A percentile compares a stretch with the other conserved stretches of the same genome.
Evolutionary conservation across 2,329 filamentous ascomycete species (phyloP).

Genomic region (Cladosporium sphaerospermum): DNA sequence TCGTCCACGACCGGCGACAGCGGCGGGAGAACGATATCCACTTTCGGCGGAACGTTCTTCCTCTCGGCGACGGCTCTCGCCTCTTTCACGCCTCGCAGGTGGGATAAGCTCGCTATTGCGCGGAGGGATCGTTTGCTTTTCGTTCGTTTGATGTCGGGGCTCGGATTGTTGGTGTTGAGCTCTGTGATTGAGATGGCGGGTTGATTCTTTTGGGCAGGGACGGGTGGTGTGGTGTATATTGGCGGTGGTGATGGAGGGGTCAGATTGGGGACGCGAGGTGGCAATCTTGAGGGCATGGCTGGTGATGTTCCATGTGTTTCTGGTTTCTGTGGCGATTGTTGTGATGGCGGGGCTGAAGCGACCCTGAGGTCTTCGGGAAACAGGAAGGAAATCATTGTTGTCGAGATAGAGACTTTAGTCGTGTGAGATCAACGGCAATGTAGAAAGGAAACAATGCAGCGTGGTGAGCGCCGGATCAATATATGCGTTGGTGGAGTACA

Average conservation of each 20-base stretch:
- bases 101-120: not conserved
- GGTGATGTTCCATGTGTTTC: not conserved
- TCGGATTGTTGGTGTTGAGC: not conserved
- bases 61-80: not conserved
- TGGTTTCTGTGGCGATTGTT: not conserved
- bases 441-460: not conserved
- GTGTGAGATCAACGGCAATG: not conserved
- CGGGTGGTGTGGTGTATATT: not conserved
- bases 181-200: not conserved
- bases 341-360: not conserved
- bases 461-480: not conserved
- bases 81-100: not conserved
- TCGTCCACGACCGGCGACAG: constrained; percentile 6
- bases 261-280: not conserved
- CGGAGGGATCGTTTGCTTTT: not conserved
- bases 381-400: constrained; percentile 1
- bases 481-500: not conserved
- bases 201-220: not conserved
- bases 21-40: not conserved
- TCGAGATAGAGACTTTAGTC: not conserved
- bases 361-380: constrained; percentile 3
- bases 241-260: not conserved
- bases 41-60: not conserved
- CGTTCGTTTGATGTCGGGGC: not conserved
- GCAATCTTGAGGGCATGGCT: not conserved